Evolutionary conservation across 139 green algal species (phyloP).

Genomic region (Marvania coccoides): DNA sequence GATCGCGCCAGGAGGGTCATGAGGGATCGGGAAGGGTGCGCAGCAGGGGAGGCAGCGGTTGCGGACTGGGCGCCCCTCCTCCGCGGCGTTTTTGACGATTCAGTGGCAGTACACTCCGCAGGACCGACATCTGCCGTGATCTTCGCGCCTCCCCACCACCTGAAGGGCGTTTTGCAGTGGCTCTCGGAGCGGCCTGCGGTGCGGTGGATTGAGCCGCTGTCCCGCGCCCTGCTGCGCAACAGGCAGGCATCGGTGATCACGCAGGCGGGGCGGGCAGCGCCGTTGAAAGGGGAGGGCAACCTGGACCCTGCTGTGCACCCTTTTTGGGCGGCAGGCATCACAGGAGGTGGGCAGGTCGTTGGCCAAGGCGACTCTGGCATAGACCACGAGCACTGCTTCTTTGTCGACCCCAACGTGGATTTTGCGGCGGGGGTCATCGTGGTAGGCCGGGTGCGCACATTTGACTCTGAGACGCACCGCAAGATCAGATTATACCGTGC

Average conservation of each 20-base stretch:
- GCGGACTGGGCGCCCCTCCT: slow-evolving; percentile 17
- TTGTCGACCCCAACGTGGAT: slow-evolving; percentile 47
- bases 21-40: background rate
- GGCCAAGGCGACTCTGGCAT: slow-evolving; percentile 86
- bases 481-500: slow-evolving; percentile 72
- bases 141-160: background rate
- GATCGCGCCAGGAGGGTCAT: background rate
- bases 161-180: slow-evolving; percentile 16
- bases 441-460: slow-evolving; percentile 17
- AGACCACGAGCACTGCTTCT: slow-evolving; percentile 68
- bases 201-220: slow-evolving; percentile 38
- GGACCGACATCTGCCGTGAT: background rate
- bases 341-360: slow-evolving; percentile 61
- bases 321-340: slow-evolving; percentile 67
- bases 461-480: slow-evolving; percentile 50
- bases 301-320: slow-evolving; percentile 34
- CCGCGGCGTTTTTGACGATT: background rate
- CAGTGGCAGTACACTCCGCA: background rate
- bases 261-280: slow-evolving; percentile 23
- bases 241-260: slow-evolving; percentile 36
- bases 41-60: slow-evolving; percentile 12
- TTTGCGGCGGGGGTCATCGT: background rate
- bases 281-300: background rate
- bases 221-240: slow-evolving; percentile 43
- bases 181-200: slow-evolving; percentile 17